phyloP scores from a whole-genome alignment of 176 grass and related monocot species.

The Musa acuminata region DNA sequence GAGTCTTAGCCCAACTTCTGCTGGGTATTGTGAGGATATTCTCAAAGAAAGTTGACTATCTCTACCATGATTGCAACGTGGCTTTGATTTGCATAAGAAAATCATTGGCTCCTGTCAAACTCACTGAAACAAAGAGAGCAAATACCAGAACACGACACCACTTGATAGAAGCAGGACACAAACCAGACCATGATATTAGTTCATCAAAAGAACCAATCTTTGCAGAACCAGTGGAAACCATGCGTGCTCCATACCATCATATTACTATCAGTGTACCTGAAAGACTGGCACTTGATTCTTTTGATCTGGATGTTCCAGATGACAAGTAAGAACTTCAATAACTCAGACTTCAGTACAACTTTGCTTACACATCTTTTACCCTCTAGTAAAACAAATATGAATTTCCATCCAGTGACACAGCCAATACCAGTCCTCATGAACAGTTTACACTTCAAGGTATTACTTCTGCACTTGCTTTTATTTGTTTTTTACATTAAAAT shows the following conservation, averaged over 20 bases:
- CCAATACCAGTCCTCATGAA: not conserved
- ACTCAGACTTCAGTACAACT: not conserved
- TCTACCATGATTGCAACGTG: conserved; percentile 41
- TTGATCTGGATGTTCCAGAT: conserved; percentile 62
- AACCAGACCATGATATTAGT: conserved; percentile 7
- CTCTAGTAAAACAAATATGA: not conserved
- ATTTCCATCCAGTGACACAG: not conserved
- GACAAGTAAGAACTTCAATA: conserved; percentile 42
- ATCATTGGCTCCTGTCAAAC: conserved; percentile 17
- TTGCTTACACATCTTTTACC: not conserved
- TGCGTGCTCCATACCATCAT: conserved; percentile 21
- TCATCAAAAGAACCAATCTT: conserved; percentile 22
- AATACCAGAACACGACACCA: not conserved
- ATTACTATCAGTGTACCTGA: conserved; percentile 44
- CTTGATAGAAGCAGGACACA: conserved; percentile 2
- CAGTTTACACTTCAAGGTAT: not conserved
- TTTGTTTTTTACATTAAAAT: not conserved
- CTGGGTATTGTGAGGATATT: conserved; percentile 77
- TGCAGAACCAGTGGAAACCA: conserved; percentile 28
- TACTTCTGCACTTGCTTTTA: not conserved
- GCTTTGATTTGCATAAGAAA: conserved; percentile 19
- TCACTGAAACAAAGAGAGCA: conserved; percentile 16
- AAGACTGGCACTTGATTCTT: conserved; percentile 89
- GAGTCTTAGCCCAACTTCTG: conserved; percentile 56
- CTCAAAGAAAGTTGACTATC: conserved; percentile 63